A percentile compares a stretch with the other conserved stretches of the same genome.
These are phyloP conservation scores for Calonectria montana DNA, from an alignment of 2,329 filamentous ascomycete genomes.

Conservation along the genomic window DNA sequence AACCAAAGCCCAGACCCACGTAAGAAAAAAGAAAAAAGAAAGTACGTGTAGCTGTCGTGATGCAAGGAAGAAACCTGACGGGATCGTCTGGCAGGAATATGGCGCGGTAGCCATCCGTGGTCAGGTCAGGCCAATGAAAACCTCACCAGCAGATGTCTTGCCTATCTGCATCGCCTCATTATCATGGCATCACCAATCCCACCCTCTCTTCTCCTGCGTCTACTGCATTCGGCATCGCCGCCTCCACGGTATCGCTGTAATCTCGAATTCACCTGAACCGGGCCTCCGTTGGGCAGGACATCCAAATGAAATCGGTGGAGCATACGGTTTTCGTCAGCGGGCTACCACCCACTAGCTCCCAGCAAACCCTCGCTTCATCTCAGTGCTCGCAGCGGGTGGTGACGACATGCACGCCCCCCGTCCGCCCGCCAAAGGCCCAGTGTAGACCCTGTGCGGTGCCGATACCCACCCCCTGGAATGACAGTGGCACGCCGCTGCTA, in stretches of 20 bases:
- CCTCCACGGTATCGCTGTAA: neutral
- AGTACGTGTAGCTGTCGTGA: neutral
- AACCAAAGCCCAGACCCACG: neutral
- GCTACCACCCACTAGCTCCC: neutral
- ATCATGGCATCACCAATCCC: neutral
- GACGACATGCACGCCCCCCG: slow-evolving; percentile 27
- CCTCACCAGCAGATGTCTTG: neutral
- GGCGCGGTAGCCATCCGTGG: neutral
- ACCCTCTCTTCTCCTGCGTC: neutral
- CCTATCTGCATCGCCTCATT: neutral
- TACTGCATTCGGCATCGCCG: neutral
- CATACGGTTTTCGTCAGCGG: slow-evolving; percentile 13
- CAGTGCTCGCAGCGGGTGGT: slow-evolving; percentile 16
- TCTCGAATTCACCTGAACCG: neutral
- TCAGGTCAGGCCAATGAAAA: slow-evolving; percentile 4
- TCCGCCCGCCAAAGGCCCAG: neutral
- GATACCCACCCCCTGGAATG: slow-evolving; percentile 21
- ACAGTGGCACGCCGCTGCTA: slow-evolving; percentile 23
- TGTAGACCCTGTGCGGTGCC: neutral
- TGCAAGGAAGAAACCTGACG: neutral
- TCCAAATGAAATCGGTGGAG: slow-evolving; percentile 18
- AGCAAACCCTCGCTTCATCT: slow-evolving; percentile 1
- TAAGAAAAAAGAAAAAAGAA: no score
- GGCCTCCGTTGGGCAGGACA: neutral
- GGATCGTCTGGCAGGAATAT: neutral